A percentile compares a stretch with the other conserved stretches of the same genome.
These are phyloP conservation scores for Cryphonectria nitschkei DNA, from an alignment of 2,329 filamentous ascomycete genomes.

Conservation along the genomic window DNA sequence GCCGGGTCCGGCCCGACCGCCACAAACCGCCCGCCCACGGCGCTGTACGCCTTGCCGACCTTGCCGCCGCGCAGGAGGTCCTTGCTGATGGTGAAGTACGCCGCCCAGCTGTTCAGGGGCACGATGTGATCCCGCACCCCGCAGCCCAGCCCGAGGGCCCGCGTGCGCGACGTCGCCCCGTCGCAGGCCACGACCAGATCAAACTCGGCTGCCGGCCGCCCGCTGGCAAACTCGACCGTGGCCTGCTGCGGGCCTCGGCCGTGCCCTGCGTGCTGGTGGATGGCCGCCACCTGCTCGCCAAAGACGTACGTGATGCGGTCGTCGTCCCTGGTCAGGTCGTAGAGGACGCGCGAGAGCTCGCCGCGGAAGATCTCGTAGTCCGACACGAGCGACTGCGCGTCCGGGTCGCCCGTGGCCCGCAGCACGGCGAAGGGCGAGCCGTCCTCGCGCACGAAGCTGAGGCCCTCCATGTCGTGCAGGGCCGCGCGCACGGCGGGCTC, in stretches of 20 bases:
- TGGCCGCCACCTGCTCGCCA: slow-evolving; percentile 39
- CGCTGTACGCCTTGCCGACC: slow-evolving; percentile 42
- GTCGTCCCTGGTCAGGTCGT: slow-evolving; percentile 35
- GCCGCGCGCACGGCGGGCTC: slow-evolving; percentile 42
- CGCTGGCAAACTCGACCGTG: slow-evolving; percentile 46
- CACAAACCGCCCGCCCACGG: slow-evolving; percentile 44
- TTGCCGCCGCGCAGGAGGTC: slow-evolving; percentile 44
- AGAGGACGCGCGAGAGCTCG: slow-evolving; percentile 40
- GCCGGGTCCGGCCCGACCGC: slow-evolving; percentile 28
- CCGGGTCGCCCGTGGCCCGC: slow-evolving; percentile 39
- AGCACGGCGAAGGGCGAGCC: slow-evolving; percentile 44
- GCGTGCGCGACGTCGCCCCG: slow-evolving; percentile 50
- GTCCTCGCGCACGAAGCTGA: slow-evolving; percentile 44
- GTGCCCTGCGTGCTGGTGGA: slow-evolving; percentile 36
- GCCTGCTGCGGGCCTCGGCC: slow-evolving; percentile 35
- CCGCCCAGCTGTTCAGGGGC: slow-evolving; percentile 44
- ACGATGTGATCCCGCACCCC: slow-evolving; percentile 39
- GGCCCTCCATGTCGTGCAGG: slow-evolving; percentile 46
- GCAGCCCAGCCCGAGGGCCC: slow-evolving; percentile 47
- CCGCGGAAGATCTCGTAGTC: slow-evolving; percentile 54
- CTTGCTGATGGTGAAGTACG: slow-evolving; percentile 45
- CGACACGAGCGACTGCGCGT: slow-evolving; percentile 48
- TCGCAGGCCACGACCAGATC: slow-evolving; percentile 52
- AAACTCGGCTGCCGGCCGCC: slow-evolving; percentile 33
- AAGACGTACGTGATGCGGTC: slow-evolving; percentile 23